A percentile compares a stretch with the other conserved stretches of the same genome.
Conservation (phyloP, 2,329 filamentous ascomycete genomes). For the Penicillium fuscoglaucum region DNA sequence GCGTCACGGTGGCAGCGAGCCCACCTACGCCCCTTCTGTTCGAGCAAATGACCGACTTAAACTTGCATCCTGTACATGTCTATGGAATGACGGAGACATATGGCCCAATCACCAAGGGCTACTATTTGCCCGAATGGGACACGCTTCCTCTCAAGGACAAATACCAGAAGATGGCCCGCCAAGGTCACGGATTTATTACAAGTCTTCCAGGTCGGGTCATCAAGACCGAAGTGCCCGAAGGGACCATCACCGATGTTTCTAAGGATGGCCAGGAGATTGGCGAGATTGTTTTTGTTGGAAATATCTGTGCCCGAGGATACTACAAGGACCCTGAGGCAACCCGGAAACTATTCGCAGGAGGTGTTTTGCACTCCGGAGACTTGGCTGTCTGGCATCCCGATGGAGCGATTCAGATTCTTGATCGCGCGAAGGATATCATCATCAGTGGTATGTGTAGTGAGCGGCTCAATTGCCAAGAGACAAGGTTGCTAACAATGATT, state of each 20-base stretch:
- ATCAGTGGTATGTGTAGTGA: slow-evolving; percentile 69
- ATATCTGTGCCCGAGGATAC: slow-evolving; percentile 89
- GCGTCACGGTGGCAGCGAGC: slow-evolving; percentile 88
- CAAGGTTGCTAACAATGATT: slow-evolving; percentile 6
- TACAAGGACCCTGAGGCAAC: slow-evolving; percentile 88
- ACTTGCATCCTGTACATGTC: slow-evolving; percentile 87
- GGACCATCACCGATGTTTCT: slow-evolving; percentile 65
- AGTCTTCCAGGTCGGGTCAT: slow-evolving; percentile 79
- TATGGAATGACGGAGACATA: slow-evolving; percentile 90
- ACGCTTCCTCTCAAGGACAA: slow-evolving; percentile 69
- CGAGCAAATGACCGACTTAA: slow-evolving; percentile 84
- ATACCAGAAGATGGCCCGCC: slow-evolving; percentile 86
- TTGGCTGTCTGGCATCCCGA: slow-evolving; percentile 91
- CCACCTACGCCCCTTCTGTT: slow-evolving; percentile 89
- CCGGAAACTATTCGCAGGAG: slow-evolving; percentile 80
- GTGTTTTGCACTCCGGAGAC: slow-evolving; percentile 85
- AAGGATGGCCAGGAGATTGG: slow-evolving; percentile 74
- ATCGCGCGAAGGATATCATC: slow-evolving; percentile 96
- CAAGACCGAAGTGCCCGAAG: slow-evolving; percentile 71
- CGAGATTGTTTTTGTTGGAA: slow-evolving; percentile 83
- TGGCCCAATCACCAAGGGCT: slow-evolving; percentile 92
- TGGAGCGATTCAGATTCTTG: slow-evolving; percentile 85
- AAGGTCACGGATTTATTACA: slow-evolving; percentile 88
- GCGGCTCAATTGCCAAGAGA: neutral
- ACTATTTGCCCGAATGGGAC: slow-evolving; percentile 85